A percentile compares a stretch with the other conserved stretches of the same genome.
These are phyloP conservation scores for Maudiozyma barnettii DNA, from an alignment of 805 yeast species.

Conservation along the genomic window DNA sequence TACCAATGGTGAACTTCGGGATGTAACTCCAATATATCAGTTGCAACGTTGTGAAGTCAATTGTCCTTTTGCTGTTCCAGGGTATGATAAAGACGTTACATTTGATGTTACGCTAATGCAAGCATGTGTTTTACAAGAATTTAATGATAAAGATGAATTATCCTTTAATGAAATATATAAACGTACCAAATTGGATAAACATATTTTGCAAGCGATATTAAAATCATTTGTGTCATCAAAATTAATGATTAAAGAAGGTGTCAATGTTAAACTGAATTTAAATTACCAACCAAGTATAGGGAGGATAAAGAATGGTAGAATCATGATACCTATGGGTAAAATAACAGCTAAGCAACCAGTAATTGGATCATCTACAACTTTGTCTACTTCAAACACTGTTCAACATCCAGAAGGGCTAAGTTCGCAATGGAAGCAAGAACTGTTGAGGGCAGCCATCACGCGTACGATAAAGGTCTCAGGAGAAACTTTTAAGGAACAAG, in stretches of 20 bases:
- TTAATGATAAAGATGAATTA: constrained; percentile 14
- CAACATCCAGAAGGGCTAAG: constrained; percentile 18
- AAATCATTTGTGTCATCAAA: constrained; percentile 15
- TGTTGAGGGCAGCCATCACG: constrained; percentile 20
- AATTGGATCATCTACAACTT: neutral
- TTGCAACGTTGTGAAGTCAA: constrained; percentile 25
- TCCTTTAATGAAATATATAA: constrained; percentile 7
- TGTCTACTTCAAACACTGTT: neutral
- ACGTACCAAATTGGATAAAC: constrained; percentile 3
- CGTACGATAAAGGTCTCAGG: constrained; percentile 16
- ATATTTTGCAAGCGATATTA: constrained; percentile 8
- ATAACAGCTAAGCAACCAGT: neutral
- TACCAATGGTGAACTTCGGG: constrained; percentile 9
- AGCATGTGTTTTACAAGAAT: constrained; percentile 17
- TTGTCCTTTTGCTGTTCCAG: constrained; percentile 11
- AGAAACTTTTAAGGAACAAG: constrained; percentile 7
- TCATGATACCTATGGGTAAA: constrained; percentile 3
- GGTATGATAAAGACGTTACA: constrained; percentile 7
- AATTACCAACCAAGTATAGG: constrained; percentile 15
- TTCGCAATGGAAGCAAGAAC: constrained; percentile 23
- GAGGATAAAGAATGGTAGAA: constrained; percentile 15
- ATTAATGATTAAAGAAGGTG: constrained; percentile 7
- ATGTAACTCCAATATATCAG: constrained; percentile 14
- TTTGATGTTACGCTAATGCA: constrained; percentile 23
- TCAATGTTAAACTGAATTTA: constrained; percentile 12